Evolutionary conservation across 345 rosid genomes (phyloP).

Genomic region (Ricinus communis): DNA sequence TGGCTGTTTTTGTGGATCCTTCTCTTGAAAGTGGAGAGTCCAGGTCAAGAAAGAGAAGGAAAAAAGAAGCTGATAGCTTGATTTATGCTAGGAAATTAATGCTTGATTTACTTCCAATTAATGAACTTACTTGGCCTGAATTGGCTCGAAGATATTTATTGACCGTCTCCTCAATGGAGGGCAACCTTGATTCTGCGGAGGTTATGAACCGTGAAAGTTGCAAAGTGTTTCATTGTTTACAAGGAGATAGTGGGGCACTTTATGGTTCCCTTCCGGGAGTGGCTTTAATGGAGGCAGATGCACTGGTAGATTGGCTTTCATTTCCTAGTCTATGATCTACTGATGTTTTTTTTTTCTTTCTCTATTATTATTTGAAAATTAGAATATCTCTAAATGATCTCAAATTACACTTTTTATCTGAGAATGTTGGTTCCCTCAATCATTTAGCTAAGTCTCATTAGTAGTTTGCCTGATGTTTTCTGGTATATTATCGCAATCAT

Average conservation of each 20-base stretch:
- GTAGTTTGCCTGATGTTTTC: background rate
- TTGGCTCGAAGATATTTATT: slow-evolving; percentile 36
- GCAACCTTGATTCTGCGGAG: slow-evolving; percentile 39
- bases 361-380: background rate
- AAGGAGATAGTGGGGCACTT: slow-evolving; percentile 29
- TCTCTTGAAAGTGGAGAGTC: slow-evolving; percentile 30
- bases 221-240: slow-evolving; percentile 36
- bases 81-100: slow-evolving; percentile 28
- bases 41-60: slow-evolving; percentile 35
- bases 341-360: slow-evolving; percentile 1
- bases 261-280: slow-evolving; percentile 31
- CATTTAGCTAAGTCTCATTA: background rate
- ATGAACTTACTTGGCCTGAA: slow-evolving; percentile 45
- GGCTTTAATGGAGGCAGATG: slow-evolving; percentile 41
- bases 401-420: background rate
- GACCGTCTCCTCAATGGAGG: slow-evolving; percentile 29
- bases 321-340: slow-evolving; percentile 24
- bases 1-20: slow-evolving; percentile 28
- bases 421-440: background rate
- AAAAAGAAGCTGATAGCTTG: slow-evolving; percentile 27
- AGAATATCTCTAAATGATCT: slow-evolving; percentile 1
- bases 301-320: slow-evolving; percentile 45
- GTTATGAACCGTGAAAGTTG: slow-evolving; percentile 26
- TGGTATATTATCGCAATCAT: background rate
- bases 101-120: slow-evolving; percentile 38